Base-by-base conservation (phyloP, 768 basidiomycete species). In the Cystoderma amianthinum region DNA sequence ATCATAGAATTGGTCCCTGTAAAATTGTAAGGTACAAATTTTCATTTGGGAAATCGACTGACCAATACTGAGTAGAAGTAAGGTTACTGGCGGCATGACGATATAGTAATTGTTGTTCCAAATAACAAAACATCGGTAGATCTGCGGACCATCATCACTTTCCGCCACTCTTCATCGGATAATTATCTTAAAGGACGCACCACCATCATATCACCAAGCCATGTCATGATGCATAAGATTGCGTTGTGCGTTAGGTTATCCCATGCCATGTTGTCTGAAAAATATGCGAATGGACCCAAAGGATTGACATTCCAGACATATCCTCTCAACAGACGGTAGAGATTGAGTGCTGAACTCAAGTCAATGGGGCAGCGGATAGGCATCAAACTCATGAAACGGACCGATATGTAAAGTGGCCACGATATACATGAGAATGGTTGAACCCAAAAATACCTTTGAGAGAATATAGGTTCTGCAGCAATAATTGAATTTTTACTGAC, bases 371-470 rank as follows among this genome's bases (percentile, higher is more conserved):
- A n/a, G n/a, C n/a, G n/a, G n/a, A n/a, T n/a, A n/a, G n/a, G n/a
- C n/a, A n/a, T n/a, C n/a, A n/a, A n/a, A n/a, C n/a, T n/a, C n/a
- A n/a, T n/a, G n/a, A n/a, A n/a, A n/a, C n/a, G n/a, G n/a, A 58
- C 59, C 44, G 15, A 55, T 45, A 42, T 61, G 53, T 5, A 52
- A 30, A 9, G 53, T 55, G 10, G 56, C 48, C n/a, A 55, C 33
- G 10, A 50, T 42, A 36, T 50, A 59, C 53, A 61, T 53, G 6
- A 56, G n/a, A 7, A 57, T 39, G 13, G 49, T 52, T 1, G 52
- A 38, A 4, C 46, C 25, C 4, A 57, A 45, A 37, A 58, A 58
- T n/a, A 58, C 43, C 57, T 59, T 25, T 9, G n/a, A 30, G n/a
- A 17, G 17, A n/a, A 7, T 28, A n/a, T 28, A n/a, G n/a, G 25